Evolutionary conservation across 2,329 filamentous ascomycete species (phyloP).

Genomic region (Lasiodiplodia gonubiensis): DNA sequence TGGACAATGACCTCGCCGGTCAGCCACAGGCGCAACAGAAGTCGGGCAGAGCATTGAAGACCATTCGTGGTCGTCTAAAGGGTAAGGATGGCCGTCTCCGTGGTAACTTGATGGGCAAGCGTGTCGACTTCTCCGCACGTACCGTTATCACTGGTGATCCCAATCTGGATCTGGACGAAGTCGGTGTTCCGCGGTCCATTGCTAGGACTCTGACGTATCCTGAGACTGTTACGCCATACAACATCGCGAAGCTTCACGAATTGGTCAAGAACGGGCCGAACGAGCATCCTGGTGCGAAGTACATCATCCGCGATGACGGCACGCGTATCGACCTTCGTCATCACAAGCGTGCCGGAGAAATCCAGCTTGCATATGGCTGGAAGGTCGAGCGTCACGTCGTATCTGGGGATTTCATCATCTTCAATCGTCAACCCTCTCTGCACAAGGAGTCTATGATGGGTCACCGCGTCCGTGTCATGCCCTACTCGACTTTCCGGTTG

Average conservation of each 20-base stretch:
- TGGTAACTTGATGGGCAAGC: constrained; percentile 99
- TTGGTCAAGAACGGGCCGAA: constrained; percentile 93
- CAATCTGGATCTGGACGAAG: constrained; percentile 94
- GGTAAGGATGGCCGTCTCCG: constrained; percentile 97
- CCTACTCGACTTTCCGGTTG: constrained; percentile 96
- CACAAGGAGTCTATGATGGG: constrained; percentile 99
- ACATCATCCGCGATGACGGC: constrained; percentile 91
- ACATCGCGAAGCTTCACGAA: constrained; percentile 88
- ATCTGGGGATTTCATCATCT: constrained; percentile 97
- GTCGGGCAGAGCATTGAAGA: constrained; percentile 94
- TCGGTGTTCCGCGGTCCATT: constrained; percentile 93
- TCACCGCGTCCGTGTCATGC: constrained; percentile 96
- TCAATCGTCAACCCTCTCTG: constrained; percentile 98
- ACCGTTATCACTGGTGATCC: constrained; percentile 99
- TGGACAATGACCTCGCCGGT: constrained; percentile 99
- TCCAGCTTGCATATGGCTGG: constrained; percentile 93
- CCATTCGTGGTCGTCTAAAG: constrained; percentile 95
- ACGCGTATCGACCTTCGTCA: constrained; percentile 94
- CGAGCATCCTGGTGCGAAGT: constrained; percentile 93
- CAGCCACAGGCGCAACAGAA: constrained; percentile 95
- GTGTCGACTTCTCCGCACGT: constrained; percentile 98
- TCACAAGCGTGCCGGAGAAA: constrained; percentile 84
- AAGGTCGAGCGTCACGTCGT: constrained; percentile 97
- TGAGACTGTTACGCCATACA: constrained; percentile 96
- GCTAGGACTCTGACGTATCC: constrained; percentile 93